phyloP scores from a whole-genome alignment of 1,284 basidiomycete genomes.

The Vanrija pseudolonga region DNA sequence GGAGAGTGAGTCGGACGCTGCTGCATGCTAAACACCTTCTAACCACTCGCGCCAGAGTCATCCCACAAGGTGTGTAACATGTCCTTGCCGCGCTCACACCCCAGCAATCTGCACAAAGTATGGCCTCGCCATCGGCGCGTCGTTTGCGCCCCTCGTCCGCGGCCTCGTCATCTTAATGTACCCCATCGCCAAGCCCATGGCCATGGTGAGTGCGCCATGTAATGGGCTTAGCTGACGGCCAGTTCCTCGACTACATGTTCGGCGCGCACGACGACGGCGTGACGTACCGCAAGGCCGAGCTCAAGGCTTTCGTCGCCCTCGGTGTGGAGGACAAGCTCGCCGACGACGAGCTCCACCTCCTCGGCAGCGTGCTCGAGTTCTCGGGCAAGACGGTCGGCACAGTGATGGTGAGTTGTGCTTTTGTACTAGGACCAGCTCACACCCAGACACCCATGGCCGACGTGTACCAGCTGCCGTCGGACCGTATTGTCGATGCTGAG shows the following conservation, averaged over 20 bases:
- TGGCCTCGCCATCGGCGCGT: slow-evolving; percentile 53
- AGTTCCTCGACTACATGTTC: slow-evolving; percentile 50
- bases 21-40: background rate
- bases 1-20: slow-evolving; percentile 14
- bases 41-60: slow-evolving; percentile 25
- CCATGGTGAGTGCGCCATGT: slow-evolving; percentile 36
- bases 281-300: slow-evolving; percentile 83
- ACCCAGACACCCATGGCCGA: slow-evolving; percentile 50
- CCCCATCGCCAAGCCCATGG: slow-evolving; percentile 51
- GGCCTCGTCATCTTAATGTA: slow-evolving; percentile 49
- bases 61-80: slow-evolving; percentile 37
- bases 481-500: slow-evolving; percentile 55
- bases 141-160: slow-evolving; percentile 52
- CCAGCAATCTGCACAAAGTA: slow-evolving; percentile 53
- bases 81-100: background rate
- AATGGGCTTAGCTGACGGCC: background rate
- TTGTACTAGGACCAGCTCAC: background rate
- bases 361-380: slow-evolving; percentile 78
- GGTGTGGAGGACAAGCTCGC: slow-evolving; percentile 68
- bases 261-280: slow-evolving; percentile 54
- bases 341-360: slow-evolving; percentile 77
- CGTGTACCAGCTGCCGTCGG: slow-evolving; percentile 50
- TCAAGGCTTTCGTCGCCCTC: slow-evolving; percentile 77
- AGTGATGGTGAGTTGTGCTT: slow-evolving; percentile 59
- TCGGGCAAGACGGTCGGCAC: slow-evolving; percentile 72